Percentiles rank a stretch among this genome's conserved stretches.
Evolutionary conservation across 2,329 filamentous ascomycete species (phyloP).

Genomic region (Diaporthe vaccinii): DNA sequence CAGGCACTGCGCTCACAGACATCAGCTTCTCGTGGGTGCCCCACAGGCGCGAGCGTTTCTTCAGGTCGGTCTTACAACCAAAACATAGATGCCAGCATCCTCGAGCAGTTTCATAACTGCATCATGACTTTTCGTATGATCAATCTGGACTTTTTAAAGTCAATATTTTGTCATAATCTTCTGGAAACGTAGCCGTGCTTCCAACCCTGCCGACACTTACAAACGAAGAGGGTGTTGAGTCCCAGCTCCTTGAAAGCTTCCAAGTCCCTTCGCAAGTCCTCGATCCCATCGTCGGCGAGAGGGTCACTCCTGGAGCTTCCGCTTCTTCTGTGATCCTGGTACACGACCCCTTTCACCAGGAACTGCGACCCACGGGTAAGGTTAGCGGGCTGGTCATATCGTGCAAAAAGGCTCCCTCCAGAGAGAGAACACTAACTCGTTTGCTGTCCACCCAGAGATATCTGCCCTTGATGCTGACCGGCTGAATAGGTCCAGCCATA

Average conservation of each 20-base stretch:
- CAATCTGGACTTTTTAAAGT: background rate
- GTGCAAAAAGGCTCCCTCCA: background rate
- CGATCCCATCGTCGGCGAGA: constrained; percentile 42
- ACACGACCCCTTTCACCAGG: background rate
- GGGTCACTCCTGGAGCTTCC: constrained; percentile 29
- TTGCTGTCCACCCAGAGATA: background rate
- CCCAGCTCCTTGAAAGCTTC: constrained; percentile 45
- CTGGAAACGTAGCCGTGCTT: background rate
- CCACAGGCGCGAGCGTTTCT: background rate
- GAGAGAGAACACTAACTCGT: background rate
- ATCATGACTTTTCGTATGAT: background rate
- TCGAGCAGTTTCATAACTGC: background rate
- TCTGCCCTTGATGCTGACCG: background rate
- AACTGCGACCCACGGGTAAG: background rate
- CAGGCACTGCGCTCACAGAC: constrained; percentile 38
- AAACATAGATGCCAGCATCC: constrained; percentile 44
- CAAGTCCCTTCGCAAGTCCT: constrained; percentile 42
- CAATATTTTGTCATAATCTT: background rate
- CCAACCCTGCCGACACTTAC: constrained; percentile 40
- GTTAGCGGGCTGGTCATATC: background rate
- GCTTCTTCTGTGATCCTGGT: background rate
- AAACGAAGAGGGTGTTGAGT: constrained; percentile 46
- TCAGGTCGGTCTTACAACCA: constrained; percentile 42
- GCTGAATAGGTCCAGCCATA: background rate
- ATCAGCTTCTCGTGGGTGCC: background rate